These are phyloP conservation scores for Zygosaccharomyces pseudobailii DNA, from an alignment of 1,139 yeast genomes.

Conservation along the genomic window DNA sequence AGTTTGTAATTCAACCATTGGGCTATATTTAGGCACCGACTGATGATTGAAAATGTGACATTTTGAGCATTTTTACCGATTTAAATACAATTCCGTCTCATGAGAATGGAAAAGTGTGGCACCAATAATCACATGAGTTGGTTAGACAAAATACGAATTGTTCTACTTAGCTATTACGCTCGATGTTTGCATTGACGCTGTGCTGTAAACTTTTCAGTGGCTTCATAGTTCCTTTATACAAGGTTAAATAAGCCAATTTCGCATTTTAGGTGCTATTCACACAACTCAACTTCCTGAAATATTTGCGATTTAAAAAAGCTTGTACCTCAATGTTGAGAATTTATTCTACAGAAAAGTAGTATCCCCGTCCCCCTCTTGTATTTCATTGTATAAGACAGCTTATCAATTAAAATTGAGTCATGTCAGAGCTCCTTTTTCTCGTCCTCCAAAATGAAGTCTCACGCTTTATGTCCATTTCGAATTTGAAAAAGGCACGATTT, in stretches of 20 bases:
- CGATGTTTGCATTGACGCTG: too few relatives aligned
- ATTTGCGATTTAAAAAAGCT: too few relatives aligned
- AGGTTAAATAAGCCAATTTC: too few relatives aligned
- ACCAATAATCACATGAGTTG: neutral
- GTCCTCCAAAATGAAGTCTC: neutral
- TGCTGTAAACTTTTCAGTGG: too few relatives aligned
- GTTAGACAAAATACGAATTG: neutral
- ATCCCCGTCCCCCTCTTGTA: too few relatives aligned
- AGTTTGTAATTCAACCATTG: slow-evolving; percentile 47
- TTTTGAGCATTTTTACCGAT: neutral
- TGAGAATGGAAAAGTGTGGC: neutral
- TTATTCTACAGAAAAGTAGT: too few relatives aligned
- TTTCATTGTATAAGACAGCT: neutral
- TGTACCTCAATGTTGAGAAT: too few relatives aligned
- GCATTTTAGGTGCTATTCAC: too few relatives aligned
- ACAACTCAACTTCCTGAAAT: too few relatives aligned
- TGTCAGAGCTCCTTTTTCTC: neutral
- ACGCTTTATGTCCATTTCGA: neutral
- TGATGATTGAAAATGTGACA: neutral
- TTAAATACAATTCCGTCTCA: neutral
- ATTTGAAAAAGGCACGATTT: too few relatives aligned
- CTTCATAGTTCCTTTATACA: too few relatives aligned
- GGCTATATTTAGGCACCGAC: neutral
- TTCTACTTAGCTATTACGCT: too few relatives aligned
- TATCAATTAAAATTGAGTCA: neutral